A percentile compares a stretch with the other conserved stretches of the same genome.
Evolutionary conservation across 2,329 filamentous ascomycete species (phyloP).

Genomic region (Aspergillus ochraceus): DNA sequence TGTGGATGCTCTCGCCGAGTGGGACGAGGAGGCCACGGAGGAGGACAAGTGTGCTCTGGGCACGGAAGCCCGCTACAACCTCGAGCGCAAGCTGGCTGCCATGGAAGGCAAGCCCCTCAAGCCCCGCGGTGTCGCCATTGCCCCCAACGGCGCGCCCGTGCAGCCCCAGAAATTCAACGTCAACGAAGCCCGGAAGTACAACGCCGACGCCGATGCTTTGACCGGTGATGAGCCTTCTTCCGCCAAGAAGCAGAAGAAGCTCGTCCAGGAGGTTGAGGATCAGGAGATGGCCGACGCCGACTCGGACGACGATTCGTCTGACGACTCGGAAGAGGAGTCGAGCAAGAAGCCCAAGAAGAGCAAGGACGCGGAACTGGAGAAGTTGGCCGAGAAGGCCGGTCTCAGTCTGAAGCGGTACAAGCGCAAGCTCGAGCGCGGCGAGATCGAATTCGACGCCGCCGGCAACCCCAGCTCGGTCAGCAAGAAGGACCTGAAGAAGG

Average conservation of each 20-base stretch:
- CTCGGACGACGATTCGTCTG: constrained; percentile 35
- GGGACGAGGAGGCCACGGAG: constrained; percentile 75
- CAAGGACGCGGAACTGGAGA: constrained; percentile 52
- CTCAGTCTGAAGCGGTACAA: constrained; percentile 75
- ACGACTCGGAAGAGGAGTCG: constrained; percentile 31
- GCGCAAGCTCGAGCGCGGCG: constrained; percentile 73
- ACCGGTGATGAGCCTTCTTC: constrained; percentile 62
- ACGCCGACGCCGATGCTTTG: constrained; percentile 86
- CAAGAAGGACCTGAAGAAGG: constrained; percentile 77
- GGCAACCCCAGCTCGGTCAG: constrained; percentile 67
- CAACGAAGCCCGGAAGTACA: constrained; percentile 93
- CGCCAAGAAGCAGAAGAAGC: constrained; percentile 47
- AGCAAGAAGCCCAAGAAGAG: constrained; percentile 44
- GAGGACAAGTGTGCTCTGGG: constrained; percentile 86
- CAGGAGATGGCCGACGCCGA: constrained; percentile 47
- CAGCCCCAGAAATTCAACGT: constrained; percentile 74
- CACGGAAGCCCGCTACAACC: constrained; percentile 54
- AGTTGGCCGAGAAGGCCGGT: constrained; percentile 65
- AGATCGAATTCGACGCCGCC: constrained; percentile 66
- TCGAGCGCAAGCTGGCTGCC: constrained; percentile 50
- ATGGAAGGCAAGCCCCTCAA: constrained; percentile 90
- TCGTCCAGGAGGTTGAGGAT: constrained; percentile 47
- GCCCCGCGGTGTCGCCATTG: constrained; percentile 72
- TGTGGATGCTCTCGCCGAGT: constrained; percentile 83
- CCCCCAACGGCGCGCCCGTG: constrained; percentile 66